Evolutionary conservation across 2,329 filamentous ascomycete genomes (phyloP), one percentile per base, ranked within the genome.

Genomic region (Clarireedia homoeocarpa): DNA sequence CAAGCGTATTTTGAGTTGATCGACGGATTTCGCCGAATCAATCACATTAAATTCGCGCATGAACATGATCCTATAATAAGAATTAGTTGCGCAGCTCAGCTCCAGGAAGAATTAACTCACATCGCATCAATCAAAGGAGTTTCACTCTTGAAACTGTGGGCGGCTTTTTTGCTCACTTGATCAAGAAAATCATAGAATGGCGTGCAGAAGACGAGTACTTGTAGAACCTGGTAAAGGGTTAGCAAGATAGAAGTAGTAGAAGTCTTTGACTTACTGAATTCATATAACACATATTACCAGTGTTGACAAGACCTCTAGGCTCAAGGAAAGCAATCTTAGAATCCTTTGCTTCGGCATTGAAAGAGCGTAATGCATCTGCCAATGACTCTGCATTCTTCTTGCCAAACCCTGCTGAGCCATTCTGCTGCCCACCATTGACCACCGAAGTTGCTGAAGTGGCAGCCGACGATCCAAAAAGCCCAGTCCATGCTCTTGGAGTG

Each of bases 251-350:
- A 34, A 12, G 30, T 12, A 34, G 9, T 12, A 34, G 12, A 34
- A 34, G 5, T 34, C 3, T 12, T 9, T 12, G 9, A 75, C 89
- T 74, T 79, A 96, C 92, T 61, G 94, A 96, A 76, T 97, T 99
- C 94, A 99, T 97, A 74, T 99, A 99, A 73, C 94, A 99, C 89
- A 97, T 95, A 70, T 99, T 97, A 50, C 94, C 94, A 42, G 92
- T 95, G 73, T 99, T 99, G 63, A 96, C 88, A 67, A 99, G 80
- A 49, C 94, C 94, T 63, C 92, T 83, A 51, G 94, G 94, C 73
- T 97, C 90, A 51, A 99, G 79, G 67, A 96, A 96, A 17, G 87
- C 78, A 62, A 92, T 76, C 65, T 86, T 89, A 39, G 72, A 70
- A 61, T 75, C 73, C 57, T 78, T 75, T 48, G 79, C 78, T 39